Evolutionary conservation across 306 rosid species (phyloP), one percentile per base, ranked within the genome.

Genomic region (Lotus japonicus): DNA sequence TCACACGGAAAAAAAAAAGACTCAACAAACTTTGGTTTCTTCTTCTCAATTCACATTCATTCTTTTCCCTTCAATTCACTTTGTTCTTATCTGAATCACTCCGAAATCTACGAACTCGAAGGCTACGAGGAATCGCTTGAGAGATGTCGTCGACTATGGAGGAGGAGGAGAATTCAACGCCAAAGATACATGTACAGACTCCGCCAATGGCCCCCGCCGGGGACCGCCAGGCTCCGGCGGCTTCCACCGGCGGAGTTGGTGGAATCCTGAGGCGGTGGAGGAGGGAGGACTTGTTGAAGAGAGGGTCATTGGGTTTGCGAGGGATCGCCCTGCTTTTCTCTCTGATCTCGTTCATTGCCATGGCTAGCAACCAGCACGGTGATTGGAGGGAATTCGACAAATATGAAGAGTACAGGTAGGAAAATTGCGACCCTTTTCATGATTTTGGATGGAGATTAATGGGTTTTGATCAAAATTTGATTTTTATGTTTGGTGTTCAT

Each of bases 331-430:
- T 92, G 70, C n/a, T 88, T 18, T 82, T 84, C 57, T 90, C 91
- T 58, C 51, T 86, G 14, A 77, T 90, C 16, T 71, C 87, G 11
- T 80, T 88, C 73, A 16, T 88, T 3, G 54, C 74, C 76, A 86
- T 80, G 94, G 90, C 82, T 43, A 79, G 77, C 45, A 92, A 92
- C 76, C 73, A 82, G 14, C 94, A 92, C 58, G 96, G 88, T 13
- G 77, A 82, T 64, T 53, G 83, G 85, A 80, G 59, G 31, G 36
- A 84, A 1, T 92, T 90, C 45, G 88, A 86, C n/a, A 16, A 55
- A 3, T 90, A 79, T 18, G 90, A 84, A 64, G 98, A 89, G 82
- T 87, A 73, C 70, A 85, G 85, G 96, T 83, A 38, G 0, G 9
- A 2, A 70, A 41, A 9, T 17, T 1, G 4, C 5, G 15, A 26